Conservation (phyloP, 1,284 basidiomycete genomes). For the Ganoderma multipileum region DNA sequence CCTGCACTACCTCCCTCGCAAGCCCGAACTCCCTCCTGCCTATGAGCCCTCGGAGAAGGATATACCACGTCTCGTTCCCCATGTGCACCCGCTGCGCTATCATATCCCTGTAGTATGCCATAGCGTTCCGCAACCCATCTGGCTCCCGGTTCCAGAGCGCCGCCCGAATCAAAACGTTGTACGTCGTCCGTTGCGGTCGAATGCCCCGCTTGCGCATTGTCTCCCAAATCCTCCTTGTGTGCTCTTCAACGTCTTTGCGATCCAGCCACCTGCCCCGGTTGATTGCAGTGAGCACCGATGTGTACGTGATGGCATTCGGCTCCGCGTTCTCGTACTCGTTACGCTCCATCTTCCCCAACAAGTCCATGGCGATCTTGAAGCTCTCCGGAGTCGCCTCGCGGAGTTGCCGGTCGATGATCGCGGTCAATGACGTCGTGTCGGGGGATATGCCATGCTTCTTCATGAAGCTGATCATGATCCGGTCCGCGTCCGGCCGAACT, state of each 20-base stretch:
- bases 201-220: constrained; percentile 66
- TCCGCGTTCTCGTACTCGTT: constrained; percentile 50
- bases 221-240: constrained; percentile 56
- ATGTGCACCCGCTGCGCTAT: constrained; percentile 53
- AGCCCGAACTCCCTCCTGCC: constrained; percentile 60
- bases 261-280: constrained; percentile 59
- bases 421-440: constrained; percentile 75
- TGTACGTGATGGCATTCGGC: constrained; percentile 81
- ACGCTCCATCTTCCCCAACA: constrained; percentile 76
- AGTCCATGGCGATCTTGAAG: constrained; percentile 66
- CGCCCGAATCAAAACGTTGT: constrained; percentile 76
- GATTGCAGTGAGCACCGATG: constrained; percentile 67
- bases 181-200: constrained; percentile 65
- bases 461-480: constrained; percentile 74
- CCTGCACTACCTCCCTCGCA: constrained; percentile 64
- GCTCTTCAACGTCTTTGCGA: constrained; percentile 48
- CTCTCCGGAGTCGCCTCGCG: constrained; percentile 57
- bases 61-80: constrained; percentile 75
- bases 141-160: constrained; percentile 58
- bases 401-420: constrained; percentile 78
- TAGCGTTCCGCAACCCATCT: constrained; percentile 59
- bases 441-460: constrained; percentile 72
- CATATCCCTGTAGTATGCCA: constrained; percentile 76
- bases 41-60: constrained; percentile 70
- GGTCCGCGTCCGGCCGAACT: constrained; percentile 67